Evolutionary conservation across 164 flowering plant species (phyloP).

Genomic region (Houttuynia cordata): DNA sequence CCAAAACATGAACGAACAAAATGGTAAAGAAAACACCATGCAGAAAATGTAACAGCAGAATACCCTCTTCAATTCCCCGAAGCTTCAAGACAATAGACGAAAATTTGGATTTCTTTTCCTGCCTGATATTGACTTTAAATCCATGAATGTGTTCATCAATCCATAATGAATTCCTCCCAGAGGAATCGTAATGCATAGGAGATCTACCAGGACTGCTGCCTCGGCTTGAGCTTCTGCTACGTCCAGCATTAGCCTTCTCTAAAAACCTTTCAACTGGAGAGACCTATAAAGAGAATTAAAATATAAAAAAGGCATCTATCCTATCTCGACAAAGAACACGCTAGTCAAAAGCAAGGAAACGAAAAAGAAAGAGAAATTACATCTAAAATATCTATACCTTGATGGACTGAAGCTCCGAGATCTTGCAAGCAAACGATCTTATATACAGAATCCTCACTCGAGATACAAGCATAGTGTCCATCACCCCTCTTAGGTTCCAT

Average conservation of each 20-base stretch:
- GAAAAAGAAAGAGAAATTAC: not conserved
- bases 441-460: slow-evolving; percentile 95
- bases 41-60: not conserved
- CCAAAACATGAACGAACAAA: not conserved
- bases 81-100: slow-evolving; percentile 89
- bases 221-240: slow-evolving; percentile 84
- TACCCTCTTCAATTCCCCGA: slow-evolving; percentile 96
- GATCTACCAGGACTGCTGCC: slow-evolving; percentile 93
- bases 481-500: slow-evolving; percentile 90
- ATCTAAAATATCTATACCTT: slow-evolving; percentile 36
- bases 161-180: slow-evolving; percentile 29
- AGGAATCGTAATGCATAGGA: slow-evolving; percentile 51
- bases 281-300: slow-evolving; percentile 32
- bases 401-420: slow-evolving; percentile 92
- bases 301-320: slow-evolving; percentile 1
- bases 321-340: not conserved
- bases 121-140: slow-evolving; percentile 84
- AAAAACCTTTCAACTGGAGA: slow-evolving; percentile 78
- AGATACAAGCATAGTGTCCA: slow-evolving; percentile 99
- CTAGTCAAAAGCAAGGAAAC: not conserved
- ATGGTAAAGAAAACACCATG: not conserved
- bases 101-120: slow-evolving; percentile 85
- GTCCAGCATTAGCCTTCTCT: slow-evolving; percentile 68
- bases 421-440: slow-evolving; percentile 85
- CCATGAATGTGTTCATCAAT: slow-evolving; percentile 63